Conservation (phyloP, 805 yeast genomes). For the Starmerella gropengiesseri region DNA sequence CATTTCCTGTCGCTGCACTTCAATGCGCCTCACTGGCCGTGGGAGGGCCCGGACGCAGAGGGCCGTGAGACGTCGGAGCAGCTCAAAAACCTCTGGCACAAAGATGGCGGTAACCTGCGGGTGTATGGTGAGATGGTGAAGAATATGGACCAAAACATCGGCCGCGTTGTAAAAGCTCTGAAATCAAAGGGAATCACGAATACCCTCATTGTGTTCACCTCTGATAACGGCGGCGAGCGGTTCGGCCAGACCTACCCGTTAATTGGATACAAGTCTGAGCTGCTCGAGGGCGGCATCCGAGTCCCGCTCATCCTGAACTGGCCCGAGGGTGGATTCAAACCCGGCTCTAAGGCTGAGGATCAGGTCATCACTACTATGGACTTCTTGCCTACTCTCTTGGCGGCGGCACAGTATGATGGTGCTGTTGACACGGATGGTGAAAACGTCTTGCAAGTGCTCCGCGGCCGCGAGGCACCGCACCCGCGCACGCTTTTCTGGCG, state of each 20-base stretch:
- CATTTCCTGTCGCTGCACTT: slow-evolving; percentile 46
- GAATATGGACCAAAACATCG: slow-evolving; percentile 41
- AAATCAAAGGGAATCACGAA: slow-evolving; percentile 38
- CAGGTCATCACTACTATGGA: slow-evolving; percentile 51
- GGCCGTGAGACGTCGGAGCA: slow-evolving; percentile 34
- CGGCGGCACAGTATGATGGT: slow-evolving; percentile 35
- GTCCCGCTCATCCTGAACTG: slow-evolving; percentile 43
- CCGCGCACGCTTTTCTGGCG: slow-evolving; percentile 24
- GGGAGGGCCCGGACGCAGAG: slow-evolving; percentile 42
- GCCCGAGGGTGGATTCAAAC: slow-evolving; percentile 29
- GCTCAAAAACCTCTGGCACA: slow-evolving; percentile 39
- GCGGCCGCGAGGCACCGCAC: slow-evolving; percentile 24
- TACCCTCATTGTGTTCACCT: slow-evolving; percentile 48
- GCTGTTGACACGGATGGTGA: slow-evolving; percentile 43
- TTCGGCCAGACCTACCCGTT: slow-evolving; percentile 47
- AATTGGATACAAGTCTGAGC: slow-evolving; percentile 43
- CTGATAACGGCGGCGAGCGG: slow-evolving; percentile 60
- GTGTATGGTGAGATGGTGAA: slow-evolving; percentile 58
- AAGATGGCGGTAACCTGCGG: slow-evolving; percentile 40
- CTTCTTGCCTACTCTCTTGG: slow-evolving; percentile 45
- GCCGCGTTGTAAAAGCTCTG: slow-evolving; percentile 37
- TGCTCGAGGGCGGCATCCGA: slow-evolving; percentile 50
- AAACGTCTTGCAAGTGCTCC: slow-evolving; percentile 28
- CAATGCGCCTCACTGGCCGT: slow-evolving; percentile 61
- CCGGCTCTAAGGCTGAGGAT: slow-evolving; percentile 25